These are phyloP conservation scores for Dichotomopilus funicola DNA, from an alignment of 2,329 filamentous ascomycete genomes.

Conservation along the genomic window DNA sequence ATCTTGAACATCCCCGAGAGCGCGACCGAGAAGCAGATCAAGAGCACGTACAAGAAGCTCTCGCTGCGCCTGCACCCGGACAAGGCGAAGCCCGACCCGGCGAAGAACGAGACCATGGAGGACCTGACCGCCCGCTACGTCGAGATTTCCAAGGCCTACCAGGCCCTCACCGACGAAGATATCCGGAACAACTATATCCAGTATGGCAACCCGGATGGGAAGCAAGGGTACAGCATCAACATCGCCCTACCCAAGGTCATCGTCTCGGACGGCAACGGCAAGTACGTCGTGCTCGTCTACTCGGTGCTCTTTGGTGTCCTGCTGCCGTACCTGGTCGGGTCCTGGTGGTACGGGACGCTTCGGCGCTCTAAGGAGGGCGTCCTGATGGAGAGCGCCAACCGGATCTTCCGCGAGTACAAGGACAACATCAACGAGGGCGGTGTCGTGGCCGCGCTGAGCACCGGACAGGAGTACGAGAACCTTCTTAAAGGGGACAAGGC, in stretches of 20 bases:
- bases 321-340: conserved; percentile 86
- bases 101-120: conserved; percentile 85
- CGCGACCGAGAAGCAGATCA: conserved; percentile 83
- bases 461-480: conserved; percentile 76
- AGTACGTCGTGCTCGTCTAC: conserved; percentile 89
- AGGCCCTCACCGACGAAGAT: conserved; percentile 94
- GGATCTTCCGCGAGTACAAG: conserved; percentile 87
- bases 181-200: conserved; percentile 94
- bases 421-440: conserved; percentile 75
- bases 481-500: conserved; percentile 70
- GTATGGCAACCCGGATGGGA: conserved; percentile 94
- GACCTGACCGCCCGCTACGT: conserved; percentile 83
- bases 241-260: conserved; percentile 93
- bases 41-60: conserved; percentile 79
- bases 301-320: conserved; percentile 81
- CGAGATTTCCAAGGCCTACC: conserved; percentile 95
- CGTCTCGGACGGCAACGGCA: conserved; percentile 86
- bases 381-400: conserved; percentile 86
- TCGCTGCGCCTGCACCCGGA: conserved; percentile 87
- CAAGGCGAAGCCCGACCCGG: conserved; percentile 75
- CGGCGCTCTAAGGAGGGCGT: conserved; percentile 89
- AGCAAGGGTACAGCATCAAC: conserved; percentile 96
- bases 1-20: conserved; percentile 85
- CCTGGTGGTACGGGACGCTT: conserved; percentile 98
- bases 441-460: conserved; percentile 73